phyloP scores from a whole-genome alignment of 306 rosid species.

The Dryas drummondii region DNA sequence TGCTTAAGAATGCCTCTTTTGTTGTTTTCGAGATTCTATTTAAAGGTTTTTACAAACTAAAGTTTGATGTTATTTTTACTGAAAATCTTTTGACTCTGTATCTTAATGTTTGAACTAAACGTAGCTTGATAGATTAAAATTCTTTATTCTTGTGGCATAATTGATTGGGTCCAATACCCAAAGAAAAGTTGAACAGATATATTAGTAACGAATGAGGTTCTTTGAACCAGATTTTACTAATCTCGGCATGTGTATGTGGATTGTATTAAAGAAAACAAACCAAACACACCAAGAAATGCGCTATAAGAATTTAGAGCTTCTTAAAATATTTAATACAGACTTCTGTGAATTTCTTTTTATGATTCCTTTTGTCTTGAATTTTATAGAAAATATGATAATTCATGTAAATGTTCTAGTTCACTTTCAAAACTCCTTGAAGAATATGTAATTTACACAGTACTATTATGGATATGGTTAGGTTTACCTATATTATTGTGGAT shows the following conservation, averaged over 20 bases:
- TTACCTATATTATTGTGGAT: no score
- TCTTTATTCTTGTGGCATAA: background rate
- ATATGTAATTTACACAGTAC: no score
- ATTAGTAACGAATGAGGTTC: background rate
- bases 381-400: no score
- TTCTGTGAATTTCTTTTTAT: background rate
- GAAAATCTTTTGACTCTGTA: background rate
- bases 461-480: no score
- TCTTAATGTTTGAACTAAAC: background rate
- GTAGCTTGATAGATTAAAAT: background rate
- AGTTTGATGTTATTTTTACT: background rate
- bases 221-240: background rate
- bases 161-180: background rate
- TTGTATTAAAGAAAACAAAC: background rate
- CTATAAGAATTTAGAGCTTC: background rate
- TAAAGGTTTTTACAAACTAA: background rate
- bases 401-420: no score
- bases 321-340: background rate
- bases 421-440: no score
- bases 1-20: background rate
- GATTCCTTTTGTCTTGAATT: no score
- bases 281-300: background rate
- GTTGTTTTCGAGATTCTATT: background rate
- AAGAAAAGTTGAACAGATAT: background rate
- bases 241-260: background rate